Percentiles rank a stretch among this genome's conserved stretches.
Evolutionary conservation across 192 early-diverging fungal species (phyloP).

Genomic region (Coemansia sp.): DNA sequence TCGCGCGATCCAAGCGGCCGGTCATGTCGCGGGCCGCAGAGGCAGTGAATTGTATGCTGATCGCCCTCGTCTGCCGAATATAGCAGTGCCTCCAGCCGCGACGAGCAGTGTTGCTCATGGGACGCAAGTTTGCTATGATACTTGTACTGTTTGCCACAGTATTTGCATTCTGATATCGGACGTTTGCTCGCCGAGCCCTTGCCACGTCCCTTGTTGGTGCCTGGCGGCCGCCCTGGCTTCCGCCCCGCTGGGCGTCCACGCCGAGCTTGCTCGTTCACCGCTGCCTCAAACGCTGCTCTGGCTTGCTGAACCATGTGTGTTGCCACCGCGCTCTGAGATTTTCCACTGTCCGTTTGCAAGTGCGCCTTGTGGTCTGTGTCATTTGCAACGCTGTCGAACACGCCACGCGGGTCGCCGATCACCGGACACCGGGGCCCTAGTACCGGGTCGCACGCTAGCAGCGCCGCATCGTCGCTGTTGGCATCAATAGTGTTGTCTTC

Average conservation of each 20-base stretch:
- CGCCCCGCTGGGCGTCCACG: constrained; percentile 18
- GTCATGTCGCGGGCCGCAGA: constrained; percentile 49
- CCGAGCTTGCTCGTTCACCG: constrained; percentile 23
- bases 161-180: constrained; percentile 55
- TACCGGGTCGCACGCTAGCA: constrained; percentile 36
- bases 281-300: constrained; percentile 33
- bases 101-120: constrained; percentile 60
- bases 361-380: not conserved
- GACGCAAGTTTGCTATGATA: constrained; percentile 60
- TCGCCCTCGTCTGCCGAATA: constrained; percentile 52
- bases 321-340: not conserved
- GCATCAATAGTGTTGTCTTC: constrained; percentile 6
- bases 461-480: constrained; percentile 8
- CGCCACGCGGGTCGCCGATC: constrained; percentile 40
- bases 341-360: constrained; percentile 4
- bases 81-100: constrained; percentile 53
- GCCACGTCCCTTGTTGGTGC: constrained; percentile 1
- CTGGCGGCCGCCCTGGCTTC: constrained; percentile 11
- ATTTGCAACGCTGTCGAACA: constrained; percentile 23
- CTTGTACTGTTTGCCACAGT: constrained; percentile 64
- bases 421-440: constrained; percentile 50
- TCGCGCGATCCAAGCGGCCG: constrained; percentile 42
- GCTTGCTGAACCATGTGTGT: constrained; percentile 23
- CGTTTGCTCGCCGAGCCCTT: constrained; percentile 17
- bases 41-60: constrained; percentile 55